Percentiles rank a stretch among this genome's conserved stretches.
Conservation (phyloP, 257 asterid genomes). For the Echium plantagineum region DNA sequence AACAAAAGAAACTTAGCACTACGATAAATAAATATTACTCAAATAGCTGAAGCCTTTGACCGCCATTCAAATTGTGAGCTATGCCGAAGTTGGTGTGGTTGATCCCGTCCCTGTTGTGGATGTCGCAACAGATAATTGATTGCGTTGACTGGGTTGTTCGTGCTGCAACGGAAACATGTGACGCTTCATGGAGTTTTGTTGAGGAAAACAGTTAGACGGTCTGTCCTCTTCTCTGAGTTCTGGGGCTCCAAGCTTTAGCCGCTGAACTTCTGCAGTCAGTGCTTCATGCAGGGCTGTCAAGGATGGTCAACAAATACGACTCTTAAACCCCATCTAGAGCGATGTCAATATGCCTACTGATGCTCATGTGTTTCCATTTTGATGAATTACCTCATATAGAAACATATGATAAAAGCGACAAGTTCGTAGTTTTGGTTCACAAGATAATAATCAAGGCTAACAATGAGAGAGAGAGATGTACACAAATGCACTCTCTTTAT, state of each 20-base stretch:
- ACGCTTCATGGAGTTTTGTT: conserved; percentile 41
- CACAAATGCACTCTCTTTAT: too few species aligned
- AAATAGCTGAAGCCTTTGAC: not conserved
- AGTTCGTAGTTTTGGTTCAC: too few species aligned
- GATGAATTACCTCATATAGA: too few species aligned
- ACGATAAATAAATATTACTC: not conserved
- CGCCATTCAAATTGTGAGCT: not conserved
- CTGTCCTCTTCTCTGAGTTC: conserved; percentile 30
- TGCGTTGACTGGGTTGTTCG: not conserved
- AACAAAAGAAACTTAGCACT: not conserved
- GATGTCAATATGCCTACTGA: not conserved
- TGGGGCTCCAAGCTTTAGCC: conserved; percentile 40
- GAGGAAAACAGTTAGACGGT: conserved; percentile 22
- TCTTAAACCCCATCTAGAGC: not conserved
- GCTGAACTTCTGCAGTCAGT: conserved; percentile 50
- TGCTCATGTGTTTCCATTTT: too few species aligned
- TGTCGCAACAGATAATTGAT: not conserved
- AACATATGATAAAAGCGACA: too few species aligned
- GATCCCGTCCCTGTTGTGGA: not conserved
- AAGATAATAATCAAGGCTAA: too few species aligned
- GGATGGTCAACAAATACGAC: not conserved
- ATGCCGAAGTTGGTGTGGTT: not conserved
- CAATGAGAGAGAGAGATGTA: too few species aligned
- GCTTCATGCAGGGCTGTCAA: conserved; percentile 64
- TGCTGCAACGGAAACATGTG: conserved; percentile 42